phyloP scores from a whole-genome alignment of 495 filamentous ascomycete genomes.

The Penicillium arizonense region DNA sequence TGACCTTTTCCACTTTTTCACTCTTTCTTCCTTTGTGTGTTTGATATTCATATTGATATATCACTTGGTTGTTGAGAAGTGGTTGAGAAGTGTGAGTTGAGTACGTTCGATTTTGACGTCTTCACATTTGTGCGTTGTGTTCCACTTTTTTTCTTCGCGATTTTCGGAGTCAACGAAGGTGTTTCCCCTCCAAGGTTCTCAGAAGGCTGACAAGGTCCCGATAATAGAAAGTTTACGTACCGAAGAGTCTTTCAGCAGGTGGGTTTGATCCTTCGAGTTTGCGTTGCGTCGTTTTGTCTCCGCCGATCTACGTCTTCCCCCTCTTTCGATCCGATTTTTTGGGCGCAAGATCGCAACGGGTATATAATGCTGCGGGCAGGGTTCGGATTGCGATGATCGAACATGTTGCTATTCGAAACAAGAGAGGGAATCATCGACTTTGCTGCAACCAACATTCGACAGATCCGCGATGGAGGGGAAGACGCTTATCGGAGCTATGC shows the following conservation, averaged over 20 bases:
- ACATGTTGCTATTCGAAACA: too few species aligned
- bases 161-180: constrained; percentile 33
- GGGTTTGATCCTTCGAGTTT: constrained; percentile 22
- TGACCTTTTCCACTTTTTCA: constrained; percentile 15
- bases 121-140: constrained; percentile 10
- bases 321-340: constrained; percentile 6
- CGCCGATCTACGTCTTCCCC: constrained; percentile 14
- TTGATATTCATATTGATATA: constrained; percentile 1
- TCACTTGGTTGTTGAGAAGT: constrained; percentile 9
- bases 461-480: constrained; percentile 1
- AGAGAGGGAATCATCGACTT: too few species aligned
- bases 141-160: constrained; percentile 23
- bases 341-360: neutral
- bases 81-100: constrained; percentile 28
- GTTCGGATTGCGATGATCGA: neutral
- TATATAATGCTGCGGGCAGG: neutral
- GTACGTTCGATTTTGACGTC: constrained; percentile 6
- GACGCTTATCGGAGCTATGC: constrained; percentile 8
- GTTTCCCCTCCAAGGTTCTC: constrained; percentile 32
- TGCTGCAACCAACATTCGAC: neutral
- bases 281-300: constrained; percentile 2
- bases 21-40: constrained; percentile 11
- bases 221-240: constrained; percentile 4
- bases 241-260: constrained; percentile 24
- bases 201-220: constrained; percentile 4